phyloP scores from a whole-genome alignment of 495 filamentous ascomycete genomes.

The Oidiodendron maius region DNA sequence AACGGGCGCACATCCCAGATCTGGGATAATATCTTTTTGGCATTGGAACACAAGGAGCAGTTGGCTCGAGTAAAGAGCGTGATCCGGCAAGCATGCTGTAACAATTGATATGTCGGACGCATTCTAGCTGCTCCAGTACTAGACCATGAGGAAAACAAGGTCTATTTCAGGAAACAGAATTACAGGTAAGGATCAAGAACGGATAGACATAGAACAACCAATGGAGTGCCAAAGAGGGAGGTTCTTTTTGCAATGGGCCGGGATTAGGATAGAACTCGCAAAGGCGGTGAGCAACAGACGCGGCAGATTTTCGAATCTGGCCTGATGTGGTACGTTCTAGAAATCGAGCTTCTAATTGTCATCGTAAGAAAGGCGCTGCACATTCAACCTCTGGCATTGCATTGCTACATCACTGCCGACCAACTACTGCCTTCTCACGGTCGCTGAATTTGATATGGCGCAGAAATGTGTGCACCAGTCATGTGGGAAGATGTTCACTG shows the following conservation, averaged over 20 bases:
- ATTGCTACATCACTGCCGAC: background rate
- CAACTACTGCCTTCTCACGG: background rate
- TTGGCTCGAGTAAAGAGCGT: slow-evolving; percentile 78
- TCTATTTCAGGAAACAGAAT: background rate
- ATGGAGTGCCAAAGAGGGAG: background rate
- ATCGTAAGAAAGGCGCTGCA: background rate
- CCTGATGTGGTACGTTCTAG: slow-evolving; percentile 4
- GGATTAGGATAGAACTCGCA: no score
- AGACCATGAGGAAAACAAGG: no score
- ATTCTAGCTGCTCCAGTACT: no score
- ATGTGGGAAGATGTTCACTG: slow-evolving; percentile 82
- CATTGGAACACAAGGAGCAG: slow-evolving; percentile 74
- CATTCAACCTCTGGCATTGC: background rate
- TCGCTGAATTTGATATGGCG: slow-evolving; percentile 48
- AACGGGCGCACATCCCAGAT: slow-evolving; percentile 66
- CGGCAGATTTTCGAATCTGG: background rate
- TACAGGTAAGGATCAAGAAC: background rate
- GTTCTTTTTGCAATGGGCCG: no score
- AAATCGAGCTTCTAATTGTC: background rate
- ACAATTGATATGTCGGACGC: slow-evolving; percentile 13
- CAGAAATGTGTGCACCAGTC: slow-evolving; percentile 95
- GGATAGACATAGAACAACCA: background rate
- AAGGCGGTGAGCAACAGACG: background rate
- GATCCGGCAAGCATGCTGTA: slow-evolving; percentile 54
- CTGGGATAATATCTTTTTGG: slow-evolving; percentile 63